Conservation (phyloP, 352 stramenopile genomes). For the Thraustochytrium sp. region DNA sequence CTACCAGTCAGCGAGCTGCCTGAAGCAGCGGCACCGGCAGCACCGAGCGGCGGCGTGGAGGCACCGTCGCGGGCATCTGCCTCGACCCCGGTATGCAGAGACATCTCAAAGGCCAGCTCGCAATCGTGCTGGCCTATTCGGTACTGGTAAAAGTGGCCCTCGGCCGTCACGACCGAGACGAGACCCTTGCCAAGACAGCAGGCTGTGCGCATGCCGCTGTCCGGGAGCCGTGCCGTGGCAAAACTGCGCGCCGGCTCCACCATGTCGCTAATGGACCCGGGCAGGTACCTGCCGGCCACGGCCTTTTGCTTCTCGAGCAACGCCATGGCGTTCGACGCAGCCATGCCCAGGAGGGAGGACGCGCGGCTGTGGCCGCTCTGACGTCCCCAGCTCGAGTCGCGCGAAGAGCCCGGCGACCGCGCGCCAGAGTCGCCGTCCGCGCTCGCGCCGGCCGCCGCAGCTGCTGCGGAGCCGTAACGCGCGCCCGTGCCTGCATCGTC, state of each 20-base stretch:
- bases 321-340: constrained; percentile 3
- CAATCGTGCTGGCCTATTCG: not conserved
- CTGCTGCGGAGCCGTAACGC: not conserved
- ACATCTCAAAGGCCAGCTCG: constrained; percentile 39
- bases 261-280: constrained; percentile 15
- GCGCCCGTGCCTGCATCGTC: not conserved
- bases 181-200: not conserved
- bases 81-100: not conserved
- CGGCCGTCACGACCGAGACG: not conserved
- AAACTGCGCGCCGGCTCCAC: constrained; percentile 24
- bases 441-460: not conserved
- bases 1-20: no score
- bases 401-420: not conserved
- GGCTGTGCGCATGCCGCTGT: not conserved
- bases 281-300: not conserved
- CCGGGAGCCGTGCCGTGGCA: not conserved
- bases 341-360: not conserved
- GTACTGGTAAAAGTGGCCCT: constrained; percentile 42
- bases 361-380: not conserved
- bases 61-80: no score
- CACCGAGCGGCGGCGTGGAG: no score
- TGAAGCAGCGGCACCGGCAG: no score
- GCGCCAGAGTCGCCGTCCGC: not conserved
- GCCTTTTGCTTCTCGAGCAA: not conserved
- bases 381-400: not conserved